A percentile compares a stretch with the other conserved stretches of the same genome.
These are phyloP conservation scores for Polysphondylium violaceum DNA, from an alignment of 78 protist species.

Conservation along the genomic window DNA sequence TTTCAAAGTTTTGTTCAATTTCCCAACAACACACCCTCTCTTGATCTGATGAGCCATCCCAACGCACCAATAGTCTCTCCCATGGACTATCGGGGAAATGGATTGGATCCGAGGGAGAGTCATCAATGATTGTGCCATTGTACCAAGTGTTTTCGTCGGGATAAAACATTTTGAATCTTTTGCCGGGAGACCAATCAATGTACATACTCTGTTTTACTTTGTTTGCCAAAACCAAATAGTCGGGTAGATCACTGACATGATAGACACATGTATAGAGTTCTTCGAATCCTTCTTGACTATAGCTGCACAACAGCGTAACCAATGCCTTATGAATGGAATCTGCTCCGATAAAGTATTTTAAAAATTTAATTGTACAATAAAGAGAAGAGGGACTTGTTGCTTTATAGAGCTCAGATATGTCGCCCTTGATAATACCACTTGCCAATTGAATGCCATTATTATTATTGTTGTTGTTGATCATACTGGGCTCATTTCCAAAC, in stretches of 20 bases:
- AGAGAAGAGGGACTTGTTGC: not conserved
- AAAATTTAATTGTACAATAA: conserved; percentile 8
- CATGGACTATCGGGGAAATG: conserved; percentile 63
- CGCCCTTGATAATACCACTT: no score
- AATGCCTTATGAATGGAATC: conserved; percentile 7
- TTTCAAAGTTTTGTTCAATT: conserved; percentile 23
- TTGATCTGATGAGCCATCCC: conserved; percentile 61
- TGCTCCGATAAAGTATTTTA: conserved; percentile 34
- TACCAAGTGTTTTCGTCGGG: conserved; percentile 61
- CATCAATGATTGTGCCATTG: conserved; percentile 41
- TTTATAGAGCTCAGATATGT: no score
- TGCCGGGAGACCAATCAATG: not conserved
- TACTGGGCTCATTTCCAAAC: not conserved
- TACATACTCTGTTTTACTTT: conserved; percentile 15
- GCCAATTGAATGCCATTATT: no score
- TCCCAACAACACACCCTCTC: conserved; percentile 69
- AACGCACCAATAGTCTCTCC: conserved; percentile 52
- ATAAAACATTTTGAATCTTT: conserved; percentile 65
- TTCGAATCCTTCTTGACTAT: not conserved
- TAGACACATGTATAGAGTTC: not conserved
- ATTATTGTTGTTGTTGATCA: not conserved
- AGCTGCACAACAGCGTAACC: not conserved
- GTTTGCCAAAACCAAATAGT: conserved; percentile 57
- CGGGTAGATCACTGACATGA: conserved; percentile 72
- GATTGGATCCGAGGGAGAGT: conserved; percentile 55